Base-by-base conservation (phyloP, 345 rosid species). In the Viola odorata region DNA sequence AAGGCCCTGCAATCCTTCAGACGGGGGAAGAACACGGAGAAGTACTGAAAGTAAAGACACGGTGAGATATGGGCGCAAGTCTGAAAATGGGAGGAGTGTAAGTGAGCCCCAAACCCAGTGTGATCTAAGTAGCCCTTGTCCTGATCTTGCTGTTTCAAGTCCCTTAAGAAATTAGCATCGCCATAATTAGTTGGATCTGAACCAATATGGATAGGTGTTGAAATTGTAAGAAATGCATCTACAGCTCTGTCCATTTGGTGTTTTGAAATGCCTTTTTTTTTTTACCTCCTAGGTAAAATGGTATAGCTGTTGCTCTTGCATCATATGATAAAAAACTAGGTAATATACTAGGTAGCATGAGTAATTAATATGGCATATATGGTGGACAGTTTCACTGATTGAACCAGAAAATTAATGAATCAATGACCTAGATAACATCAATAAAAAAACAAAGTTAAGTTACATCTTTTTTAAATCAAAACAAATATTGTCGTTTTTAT, bases 31-130 rank as follows among this genome's bases (percentile, higher is more conserved):
- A 58, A 47, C 37, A 8, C 58, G 32, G 32, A 23, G 32, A 23
- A 23, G 44, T 2, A 60, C 52, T 16, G 8, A 49, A 65, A 42
- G 60, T n/a, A 58, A 54, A 42, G 58, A 53, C 50, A 69, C 61
- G 38, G 77, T 59, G 0, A 49, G 54, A 2, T 58, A 23, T 37
- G 53, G 56, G 45, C 69, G 58, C 65, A 81, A 66, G 60, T 75
- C 63, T 0, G 70, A 49, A 45, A 82, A 69, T 67, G 82, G 79
- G 57, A 80, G 84, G 73, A 85, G 85, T 77, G 78, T 76, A 48
- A 81, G 84, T 40, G 83, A 78, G 67, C 71, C 73, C 32, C 58
- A 76, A 1, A 11, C 41, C 5, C 77, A 65, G 10, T 1, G 1
- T 42, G 57, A 73, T 36, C 72, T 59, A 48, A 50, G 17, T 55